phyloP scores from a whole-genome alignment of 2,329 filamentous ascomycete species.

The Thelonectria olida region DNA sequence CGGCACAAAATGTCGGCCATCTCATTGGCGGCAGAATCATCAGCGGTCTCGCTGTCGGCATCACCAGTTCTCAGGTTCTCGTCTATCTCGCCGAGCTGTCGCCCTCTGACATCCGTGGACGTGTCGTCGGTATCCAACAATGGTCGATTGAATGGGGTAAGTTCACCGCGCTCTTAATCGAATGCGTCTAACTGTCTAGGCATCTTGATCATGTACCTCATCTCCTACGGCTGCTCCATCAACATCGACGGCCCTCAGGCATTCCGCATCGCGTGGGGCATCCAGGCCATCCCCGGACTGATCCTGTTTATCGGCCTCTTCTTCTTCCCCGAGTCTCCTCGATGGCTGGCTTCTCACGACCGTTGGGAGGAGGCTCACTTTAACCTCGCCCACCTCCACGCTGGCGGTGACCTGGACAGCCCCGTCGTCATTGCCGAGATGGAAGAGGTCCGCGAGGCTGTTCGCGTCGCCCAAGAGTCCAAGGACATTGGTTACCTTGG shows the following conservation, averaged over 20 bases:
- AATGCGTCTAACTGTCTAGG: constrained; percentile 50
- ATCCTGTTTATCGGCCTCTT: constrained; percentile 65
- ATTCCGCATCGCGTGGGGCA: constrained; percentile 72
- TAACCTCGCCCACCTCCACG: constrained; percentile 66
- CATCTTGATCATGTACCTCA: constrained; percentile 76
- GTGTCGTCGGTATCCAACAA: constrained; percentile 77
- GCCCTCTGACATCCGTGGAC: constrained; percentile 64
- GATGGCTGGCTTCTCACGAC: constrained; percentile 71
- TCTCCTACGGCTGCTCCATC: constrained; percentile 70
- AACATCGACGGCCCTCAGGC: constrained; percentile 61
- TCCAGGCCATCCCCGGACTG: constrained; percentile 70
- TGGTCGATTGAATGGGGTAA: constrained; percentile 73
- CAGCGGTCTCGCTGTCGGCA: constrained; percentile 72
- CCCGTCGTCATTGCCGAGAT: constrained; percentile 66
- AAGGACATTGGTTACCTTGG: constrained; percentile 51
- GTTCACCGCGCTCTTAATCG: neutral
- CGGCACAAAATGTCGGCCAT: constrained; percentile 65
- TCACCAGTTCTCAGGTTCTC: constrained; percentile 73
- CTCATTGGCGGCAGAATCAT: constrained; percentile 66
- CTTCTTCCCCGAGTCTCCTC: constrained; percentile 69
- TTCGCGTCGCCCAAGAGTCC: constrained; percentile 48
- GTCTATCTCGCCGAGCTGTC: constrained; percentile 76
- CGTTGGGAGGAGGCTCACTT: constrained; percentile 64
- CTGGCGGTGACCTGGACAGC: constrained; percentile 61
- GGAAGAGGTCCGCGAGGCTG: constrained; percentile 59